Percentiles rank a stretch among this genome's conserved stretches.
Evolutionary conservation across 106 monocot species (phyloP).

Genomic region (Dioscorea dumetorum): DNA sequence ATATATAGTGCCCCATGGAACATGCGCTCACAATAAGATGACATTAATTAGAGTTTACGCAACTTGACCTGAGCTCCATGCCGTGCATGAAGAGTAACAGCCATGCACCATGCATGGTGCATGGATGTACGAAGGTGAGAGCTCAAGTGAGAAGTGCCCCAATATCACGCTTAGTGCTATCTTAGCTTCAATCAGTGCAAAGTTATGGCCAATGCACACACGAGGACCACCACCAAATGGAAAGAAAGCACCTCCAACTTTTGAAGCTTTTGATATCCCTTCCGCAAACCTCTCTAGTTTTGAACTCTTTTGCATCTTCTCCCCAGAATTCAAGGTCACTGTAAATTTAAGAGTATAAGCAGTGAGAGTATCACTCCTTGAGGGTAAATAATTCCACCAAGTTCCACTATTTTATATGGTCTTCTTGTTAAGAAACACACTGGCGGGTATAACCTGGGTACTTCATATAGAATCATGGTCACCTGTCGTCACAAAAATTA

Average conservation of each 20-base stretch:
- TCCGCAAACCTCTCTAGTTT: slow-evolving; percentile 30
- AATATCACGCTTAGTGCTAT: too few species aligned
- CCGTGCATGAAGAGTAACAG: slow-evolving; percentile 22
- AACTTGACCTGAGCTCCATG: too few species aligned
- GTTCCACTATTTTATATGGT: slow-evolving; percentile 7
- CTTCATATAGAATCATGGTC: too few species aligned
- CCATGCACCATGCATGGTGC: slow-evolving; percentile 33
- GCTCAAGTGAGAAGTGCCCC: too few species aligned
- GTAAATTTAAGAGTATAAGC: slow-evolving; percentile 10
- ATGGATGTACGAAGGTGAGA: too few species aligned
- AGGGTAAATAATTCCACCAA: slow-evolving; percentile 16
- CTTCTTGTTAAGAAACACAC: background rate
- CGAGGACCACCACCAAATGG: slow-evolving; percentile 70
- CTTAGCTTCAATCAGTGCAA: too few species aligned
- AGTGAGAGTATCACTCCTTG: slow-evolving; percentile 8
- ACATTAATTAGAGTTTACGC: too few species aligned
- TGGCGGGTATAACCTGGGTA: slow-evolving; percentile 52
- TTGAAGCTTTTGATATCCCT: slow-evolving; percentile 19
- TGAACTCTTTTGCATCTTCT: slow-evolving; percentile 27
- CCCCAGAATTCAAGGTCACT: slow-evolving; percentile 21
- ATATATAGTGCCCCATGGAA: too few species aligned
- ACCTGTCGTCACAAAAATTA: too few species aligned
- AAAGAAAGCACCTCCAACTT: slow-evolving; percentile 34
- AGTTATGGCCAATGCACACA: slow-evolving; percentile 51
- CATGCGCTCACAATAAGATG: too few species aligned